Evolutionary conservation across 2,329 filamentous ascomycete species (phyloP), one percentile per base, ranked within the genome.

Genomic region (Immersiporthe knoxdaviesiana): DNA sequence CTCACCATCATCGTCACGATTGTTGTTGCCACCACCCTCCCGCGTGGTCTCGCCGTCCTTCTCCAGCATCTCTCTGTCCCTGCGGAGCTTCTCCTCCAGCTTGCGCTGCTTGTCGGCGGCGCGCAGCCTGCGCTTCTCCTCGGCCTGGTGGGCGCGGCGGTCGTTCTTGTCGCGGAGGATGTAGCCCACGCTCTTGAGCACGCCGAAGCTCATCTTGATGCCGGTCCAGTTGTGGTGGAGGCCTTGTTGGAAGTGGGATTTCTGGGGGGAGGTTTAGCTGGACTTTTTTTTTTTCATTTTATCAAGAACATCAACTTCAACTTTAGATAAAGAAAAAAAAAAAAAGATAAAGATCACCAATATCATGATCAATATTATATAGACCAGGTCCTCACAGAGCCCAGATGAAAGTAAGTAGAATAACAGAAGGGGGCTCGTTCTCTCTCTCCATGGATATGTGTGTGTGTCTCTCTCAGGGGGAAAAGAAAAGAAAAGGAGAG

Each of bases 111-210:
- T 76, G 73, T 78, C 77, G 64, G 77, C 72, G 12, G 76, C 75
- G 58, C 76, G 76, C 70, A 73, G 63, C 44, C 74, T 74, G 66
- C 77, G 75, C 72, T 72, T 76, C 66, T 74, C 74, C 44, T 80
- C 79, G 3, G 71, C 71, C 72, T 74, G 74, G 62, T 72, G 69
- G 66, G 77, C 73, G 63, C 75, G 66, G 63, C 74, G 66, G 71
- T 82, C 78, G n/a, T 73, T 72, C 73, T 78, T 80, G 74, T 83
- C 80, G 41, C 76, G 69, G 37, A 80, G 21, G 35, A 83, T 71
- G 69, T 81, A 81, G 6, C 78, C 78, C 14, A 77, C 71, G 16
- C 76, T 76, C 66, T 71, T 72, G 35, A 80, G 70, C n/a, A 79
- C 79, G 18, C 74, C 72, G 18, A 78, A 72, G 21, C 76, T 66